Conservation (phyloP, 371 early-diverging fungal genomes). For the Choanephora cucurbitarum region DNA sequence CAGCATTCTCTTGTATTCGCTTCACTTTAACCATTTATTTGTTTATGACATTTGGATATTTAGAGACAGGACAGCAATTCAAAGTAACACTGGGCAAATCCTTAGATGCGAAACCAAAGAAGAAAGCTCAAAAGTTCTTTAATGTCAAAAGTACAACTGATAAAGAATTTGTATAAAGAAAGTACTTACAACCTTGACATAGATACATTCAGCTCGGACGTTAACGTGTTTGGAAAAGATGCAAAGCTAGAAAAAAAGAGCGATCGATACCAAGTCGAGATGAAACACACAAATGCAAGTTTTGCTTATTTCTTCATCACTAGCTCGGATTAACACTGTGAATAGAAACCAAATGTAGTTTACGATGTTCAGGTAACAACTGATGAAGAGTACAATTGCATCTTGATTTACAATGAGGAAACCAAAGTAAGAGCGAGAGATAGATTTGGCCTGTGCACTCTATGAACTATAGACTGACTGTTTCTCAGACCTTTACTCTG, state of each 20-base stretch:
- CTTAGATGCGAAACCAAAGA: conserved; percentile 19
- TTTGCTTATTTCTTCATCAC: not conserved
- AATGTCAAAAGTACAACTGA: conserved; percentile 14
- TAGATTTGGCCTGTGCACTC: too few relatives aligned
- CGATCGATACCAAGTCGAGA: conserved; percentile 19
- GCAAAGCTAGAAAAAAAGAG: conserved; percentile 19
- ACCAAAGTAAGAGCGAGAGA: conserved; percentile 24
- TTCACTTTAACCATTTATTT: too few relatives aligned
- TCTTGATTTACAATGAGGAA: conserved; percentile 23
- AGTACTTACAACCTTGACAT: not conserved
- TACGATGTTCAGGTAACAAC: conserved; percentile 18
- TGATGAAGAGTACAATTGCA: conserved; percentile 20
- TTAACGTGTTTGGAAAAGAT: conserved; percentile 9
- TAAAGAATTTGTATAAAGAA: too few relatives aligned
- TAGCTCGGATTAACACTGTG: not conserved
- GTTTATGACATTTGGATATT: conserved; percentile 15
- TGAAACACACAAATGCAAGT: conserved; percentile 17
- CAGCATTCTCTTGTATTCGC: too few relatives aligned
- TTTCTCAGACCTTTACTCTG: conserved; percentile 17
- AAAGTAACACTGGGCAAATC: conserved; percentile 22
- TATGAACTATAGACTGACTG: too few relatives aligned
- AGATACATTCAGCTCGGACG: conserved; percentile 2
- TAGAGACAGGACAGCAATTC: conserved; percentile 15
- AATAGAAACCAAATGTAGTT: conserved; percentile 11
- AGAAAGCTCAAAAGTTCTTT: conserved; percentile 20